phyloP scores from a whole-genome alignment of 306 rosid species.

The Fragaria nilgerrensis region DNA sequence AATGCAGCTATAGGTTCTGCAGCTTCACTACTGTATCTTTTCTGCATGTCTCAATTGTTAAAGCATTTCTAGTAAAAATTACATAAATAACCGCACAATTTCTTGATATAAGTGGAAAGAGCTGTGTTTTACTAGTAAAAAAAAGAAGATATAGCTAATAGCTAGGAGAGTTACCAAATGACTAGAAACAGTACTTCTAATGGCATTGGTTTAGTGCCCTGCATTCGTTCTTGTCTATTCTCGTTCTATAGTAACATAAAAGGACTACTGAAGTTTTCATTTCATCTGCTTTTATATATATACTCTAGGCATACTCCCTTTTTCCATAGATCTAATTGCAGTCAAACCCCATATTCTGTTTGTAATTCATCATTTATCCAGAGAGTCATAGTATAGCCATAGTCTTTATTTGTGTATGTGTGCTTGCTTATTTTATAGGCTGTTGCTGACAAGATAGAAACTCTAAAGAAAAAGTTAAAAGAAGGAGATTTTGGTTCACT shows the following conservation, averaged over 20 bases:
- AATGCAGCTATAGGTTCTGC: not conserved
- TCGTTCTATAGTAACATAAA: not conserved
- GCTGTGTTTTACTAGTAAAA: not conserved
- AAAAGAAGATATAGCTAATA: not conserved
- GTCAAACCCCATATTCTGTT: not conserved
- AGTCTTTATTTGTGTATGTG: not conserved
- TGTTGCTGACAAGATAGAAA: conserved; percentile 61
- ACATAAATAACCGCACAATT: not conserved
- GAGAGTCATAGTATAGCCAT: not conserved
- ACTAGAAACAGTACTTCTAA: not conserved
- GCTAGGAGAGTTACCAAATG: not conserved
- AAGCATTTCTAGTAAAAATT: not conserved
- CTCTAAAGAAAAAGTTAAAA: conserved; percentile 60
- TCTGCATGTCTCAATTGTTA: not conserved
- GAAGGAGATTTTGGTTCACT: conserved; percentile 64
- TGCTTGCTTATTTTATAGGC: conserved; percentile 37
- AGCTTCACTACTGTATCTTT: not conserved
- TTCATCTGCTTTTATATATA: not conserved
- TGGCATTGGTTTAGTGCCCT: not conserved
- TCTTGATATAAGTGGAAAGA: not conserved
- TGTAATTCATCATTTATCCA: conserved; percentile 5
- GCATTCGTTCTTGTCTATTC: not conserved
- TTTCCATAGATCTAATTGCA: conserved; percentile 6
- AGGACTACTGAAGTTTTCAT: not conserved
- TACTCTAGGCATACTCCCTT: not conserved